Percentiles rank a stretch among this genome's conserved stretches.
These are phyloP conservation scores for Diaporthe sp. DNA, from an alignment of 2,329 filamentous ascomycete species.

Conservation along the genomic window DNA sequence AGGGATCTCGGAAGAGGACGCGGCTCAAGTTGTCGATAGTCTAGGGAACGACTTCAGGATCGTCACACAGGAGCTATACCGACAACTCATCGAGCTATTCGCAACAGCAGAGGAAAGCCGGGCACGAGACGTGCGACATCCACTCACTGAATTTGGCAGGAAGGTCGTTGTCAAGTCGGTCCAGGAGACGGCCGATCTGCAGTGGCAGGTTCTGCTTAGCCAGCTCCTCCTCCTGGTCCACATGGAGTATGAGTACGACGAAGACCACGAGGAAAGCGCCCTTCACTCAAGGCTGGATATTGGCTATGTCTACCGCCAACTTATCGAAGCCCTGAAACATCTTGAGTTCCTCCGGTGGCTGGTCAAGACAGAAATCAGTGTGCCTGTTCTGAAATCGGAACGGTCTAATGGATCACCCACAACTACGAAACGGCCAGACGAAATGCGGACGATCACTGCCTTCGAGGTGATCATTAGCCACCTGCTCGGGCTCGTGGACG, in stretches of 20 bases:
- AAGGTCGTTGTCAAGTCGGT: constrained; percentile 81
- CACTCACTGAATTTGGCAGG: constrained; percentile 81
- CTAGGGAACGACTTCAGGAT: constrained; percentile 75
- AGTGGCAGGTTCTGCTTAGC: constrained; percentile 82
- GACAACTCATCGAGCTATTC: constrained; percentile 63
- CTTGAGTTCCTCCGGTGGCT: constrained; percentile 82
- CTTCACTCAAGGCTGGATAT: constrained; percentile 73
- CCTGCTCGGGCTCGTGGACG: constrained; percentile 74
- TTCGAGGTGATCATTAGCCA: constrained; percentile 72
- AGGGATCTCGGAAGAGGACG: constrained; percentile 86
- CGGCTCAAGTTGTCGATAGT: constrained; percentile 74
- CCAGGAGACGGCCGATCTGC: constrained; percentile 81
- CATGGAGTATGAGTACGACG: constrained; percentile 84
- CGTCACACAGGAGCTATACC: constrained; percentile 68
- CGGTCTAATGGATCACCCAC: constrained; percentile 48
- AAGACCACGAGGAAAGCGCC: constrained; percentile 72
- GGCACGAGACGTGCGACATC: constrained; percentile 60
- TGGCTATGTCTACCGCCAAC: constrained; percentile 75
- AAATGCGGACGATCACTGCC: constrained; percentile 65
- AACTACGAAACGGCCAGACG: constrained; percentile 58
- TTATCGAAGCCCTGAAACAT: constrained; percentile 79
- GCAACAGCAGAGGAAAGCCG: constrained; percentile 59
- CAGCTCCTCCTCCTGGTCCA: constrained; percentile 87
- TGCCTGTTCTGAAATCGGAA: constrained; percentile 59
- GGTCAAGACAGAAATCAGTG: constrained; percentile 67